These are phyloP conservation scores for Trichomonas gallinae DNA, from an alignment of 208 protist genomes.

Conservation along the genomic window DNA sequence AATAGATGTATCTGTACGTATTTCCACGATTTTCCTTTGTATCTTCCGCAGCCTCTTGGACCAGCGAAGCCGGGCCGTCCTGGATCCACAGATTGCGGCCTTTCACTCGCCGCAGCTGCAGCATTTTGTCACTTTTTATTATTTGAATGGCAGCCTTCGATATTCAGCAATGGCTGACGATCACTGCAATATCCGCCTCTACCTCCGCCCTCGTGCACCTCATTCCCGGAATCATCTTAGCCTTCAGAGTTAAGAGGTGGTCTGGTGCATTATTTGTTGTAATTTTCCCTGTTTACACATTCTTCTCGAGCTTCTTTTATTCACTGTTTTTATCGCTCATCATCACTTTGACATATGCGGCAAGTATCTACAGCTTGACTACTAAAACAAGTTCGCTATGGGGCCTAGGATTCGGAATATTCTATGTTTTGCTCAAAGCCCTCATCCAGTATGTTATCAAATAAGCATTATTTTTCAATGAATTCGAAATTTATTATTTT, in stretches of 20 bases:
- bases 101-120: too few species aligned
- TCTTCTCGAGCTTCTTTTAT: not conserved
- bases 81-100: too few species aligned
- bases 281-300: not conserved
- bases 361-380: not conserved
- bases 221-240: not conserved
- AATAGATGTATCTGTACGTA: not conserved
- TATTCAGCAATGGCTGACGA: not conserved
- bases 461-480: too few species aligned
- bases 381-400: not conserved
- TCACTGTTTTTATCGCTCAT: not conserved
- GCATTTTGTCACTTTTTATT: too few species aligned
- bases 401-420: not conserved
- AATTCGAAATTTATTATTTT: too few species aligned
- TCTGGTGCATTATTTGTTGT: not conserved
- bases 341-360: not conserved
- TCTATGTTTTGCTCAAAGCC: not conserved
- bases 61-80: too few species aligned
- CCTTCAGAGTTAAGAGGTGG: not conserved
- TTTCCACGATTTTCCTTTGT: too few species aligned
- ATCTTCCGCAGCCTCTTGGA: too few species aligned
- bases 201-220: not conserved
- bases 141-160: not conserved
- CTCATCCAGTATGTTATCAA: not conserved
- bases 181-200: not conserved